Base-by-base conservation (phyloP, 805 yeast genomes). In the Candida saitoana region DNA sequence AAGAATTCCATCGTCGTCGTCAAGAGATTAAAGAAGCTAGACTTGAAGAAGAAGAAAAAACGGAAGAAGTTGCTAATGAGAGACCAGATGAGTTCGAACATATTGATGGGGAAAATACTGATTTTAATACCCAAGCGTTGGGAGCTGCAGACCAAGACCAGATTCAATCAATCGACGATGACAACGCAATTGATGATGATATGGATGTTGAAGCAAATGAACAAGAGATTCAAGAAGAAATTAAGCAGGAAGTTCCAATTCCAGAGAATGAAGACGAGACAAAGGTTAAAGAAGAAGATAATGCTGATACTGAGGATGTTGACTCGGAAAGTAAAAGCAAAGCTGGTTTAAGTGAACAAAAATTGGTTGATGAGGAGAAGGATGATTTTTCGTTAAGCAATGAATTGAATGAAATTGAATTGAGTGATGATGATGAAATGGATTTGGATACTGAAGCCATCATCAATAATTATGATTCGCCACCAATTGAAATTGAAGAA, bases 61-160 rank as follows among this genome's bases (percentile, higher is more conserved):
- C 46, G 5, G 80, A 81, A 9, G 74, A 77, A 40, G 65, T 69
- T 18, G 80, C 82, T 9, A 81, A 77, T 45, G 83, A 80, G 46
- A 74, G 80, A 39, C 90, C 95, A 0, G 96, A 88, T 55, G 95
- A 88, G 53, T 85, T 88, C 60, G 87, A 87, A 56, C 93, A 87
- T 54, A 70, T 84, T 39, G 87, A 85, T 31, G 90, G 89, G 37
- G 90, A 83, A 36, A 83, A 84, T 46, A 79, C 91, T 3, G 80
- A 83, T 20, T 72, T 68, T 42, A 90, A 87, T 38, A 87, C 96
- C 0, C 98, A 93, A 61, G 99, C 98, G 1, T 66, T 93, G 39
- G 98, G 98, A 17, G 82, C 90, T 34, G 95, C 96, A 4, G 79
- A 80, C 45, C 76, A 81, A 53, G 96, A 89, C 36, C 89, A 85